Percentiles rank a stretch among this genome's conserved stretches.
These are phyloP conservation scores for Aspergillus flavus DNA, from an alignment of 2,329 filamentous ascomycete species.

Conservation along the genomic window DNA sequence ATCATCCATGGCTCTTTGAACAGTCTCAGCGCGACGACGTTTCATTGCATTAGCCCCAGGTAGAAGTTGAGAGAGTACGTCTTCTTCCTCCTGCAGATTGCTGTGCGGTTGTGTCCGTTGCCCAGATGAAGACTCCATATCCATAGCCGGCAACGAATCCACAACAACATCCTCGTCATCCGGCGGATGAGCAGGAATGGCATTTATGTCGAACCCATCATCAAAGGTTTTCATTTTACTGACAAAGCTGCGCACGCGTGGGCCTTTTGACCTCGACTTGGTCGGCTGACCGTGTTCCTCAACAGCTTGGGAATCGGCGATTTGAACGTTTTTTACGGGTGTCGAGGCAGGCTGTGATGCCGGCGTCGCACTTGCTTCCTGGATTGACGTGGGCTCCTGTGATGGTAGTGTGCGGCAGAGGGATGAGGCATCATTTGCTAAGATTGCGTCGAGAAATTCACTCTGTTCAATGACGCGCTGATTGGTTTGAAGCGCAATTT, in stretches of 20 bases:
- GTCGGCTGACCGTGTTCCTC: conserved; percentile 22
- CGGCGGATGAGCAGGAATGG: conserved; percentile 39
- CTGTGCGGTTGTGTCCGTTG: conserved; percentile 32
- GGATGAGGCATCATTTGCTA: conserved; percentile 74
- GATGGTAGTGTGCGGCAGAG: conserved; percentile 66
- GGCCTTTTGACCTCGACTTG: conserved; percentile 23
- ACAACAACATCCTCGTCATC: conserved; percentile 24
- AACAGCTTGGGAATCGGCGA: conserved; percentile 16
- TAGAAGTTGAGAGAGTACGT: conserved; percentile 71
- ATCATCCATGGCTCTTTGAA: conserved; percentile 48
- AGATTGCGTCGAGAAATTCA: conserved; percentile 87
- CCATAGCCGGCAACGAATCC: conserved; percentile 21
- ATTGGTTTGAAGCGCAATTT: conserved; percentile 71
- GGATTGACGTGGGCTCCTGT: conserved; percentile 44
- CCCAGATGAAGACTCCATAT: conserved; percentile 22
- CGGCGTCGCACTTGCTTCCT: conserved; percentile 11
- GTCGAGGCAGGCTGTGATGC: conserved; percentile 7
- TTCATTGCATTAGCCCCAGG: conserved; percentile 79
- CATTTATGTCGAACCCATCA: conserved; percentile 55
- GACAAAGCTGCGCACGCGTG: conserved; percentile 35
- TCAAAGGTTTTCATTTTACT: conserved; percentile 73
- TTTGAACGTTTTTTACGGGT: conserved; percentile 11
- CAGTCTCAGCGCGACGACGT: conserved; percentile 68
- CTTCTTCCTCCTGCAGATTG: conserved; percentile 43
- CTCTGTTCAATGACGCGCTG: conserved; percentile 85